These are phyloP conservation scores for Boletus pseudopeckii DNA, from an alignment of 768 basidiomycete species.

Conservation along the genomic window DNA sequence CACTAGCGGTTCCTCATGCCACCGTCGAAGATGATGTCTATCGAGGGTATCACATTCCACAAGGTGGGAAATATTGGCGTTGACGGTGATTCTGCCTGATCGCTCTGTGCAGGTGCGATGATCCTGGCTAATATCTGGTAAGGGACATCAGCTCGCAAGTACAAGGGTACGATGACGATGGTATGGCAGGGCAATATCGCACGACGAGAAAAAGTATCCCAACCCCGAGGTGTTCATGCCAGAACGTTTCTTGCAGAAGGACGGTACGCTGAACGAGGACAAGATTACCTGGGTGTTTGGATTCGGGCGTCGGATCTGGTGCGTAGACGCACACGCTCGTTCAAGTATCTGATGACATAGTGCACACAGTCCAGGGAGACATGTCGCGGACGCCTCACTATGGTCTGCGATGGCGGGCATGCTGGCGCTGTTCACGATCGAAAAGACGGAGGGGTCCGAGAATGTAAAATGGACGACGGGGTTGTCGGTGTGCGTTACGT, in stretches of 20 bases:
- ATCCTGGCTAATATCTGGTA: conserved; percentile 15
- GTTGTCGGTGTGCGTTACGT: conserved; percentile 3
- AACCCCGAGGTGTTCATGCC: conserved; percentile 35
- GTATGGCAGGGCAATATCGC: conserved; percentile 37
- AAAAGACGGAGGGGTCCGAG: conserved; percentile 13
- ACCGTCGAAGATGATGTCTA: conserved; percentile 36
- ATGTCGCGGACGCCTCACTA: conserved; percentile 20
- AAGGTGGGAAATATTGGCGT: not conserved
- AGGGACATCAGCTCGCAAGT: not conserved
- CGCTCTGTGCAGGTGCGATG: conserved; percentile 1
- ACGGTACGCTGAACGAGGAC: conserved; percentile 19
- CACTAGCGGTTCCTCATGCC: conserved; percentile 40
- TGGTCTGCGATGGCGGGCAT: conserved; percentile 24
- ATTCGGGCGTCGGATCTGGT: conserved; percentile 24
- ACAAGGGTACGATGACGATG: not conserved
- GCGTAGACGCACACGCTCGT: not conserved
- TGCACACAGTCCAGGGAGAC: conserved; percentile 15
- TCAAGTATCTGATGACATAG: not conserved
- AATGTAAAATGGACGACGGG: conserved; percentile 20
- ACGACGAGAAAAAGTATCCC: conserved; percentile 36
- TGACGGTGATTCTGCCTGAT: not conserved
- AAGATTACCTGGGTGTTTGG: conserved; percentile 13
- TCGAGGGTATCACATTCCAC: conserved; percentile 34
- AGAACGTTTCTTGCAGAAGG: conserved; percentile 32
- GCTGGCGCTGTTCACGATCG: conserved; percentile 15